A percentile compares a stretch with the other conserved stretches of the same genome.
These are phyloP conservation scores for Zygnema circumcarinatum DNA, from an alignment of 139 green algal genomes.

Conservation along the genomic window DNA sequence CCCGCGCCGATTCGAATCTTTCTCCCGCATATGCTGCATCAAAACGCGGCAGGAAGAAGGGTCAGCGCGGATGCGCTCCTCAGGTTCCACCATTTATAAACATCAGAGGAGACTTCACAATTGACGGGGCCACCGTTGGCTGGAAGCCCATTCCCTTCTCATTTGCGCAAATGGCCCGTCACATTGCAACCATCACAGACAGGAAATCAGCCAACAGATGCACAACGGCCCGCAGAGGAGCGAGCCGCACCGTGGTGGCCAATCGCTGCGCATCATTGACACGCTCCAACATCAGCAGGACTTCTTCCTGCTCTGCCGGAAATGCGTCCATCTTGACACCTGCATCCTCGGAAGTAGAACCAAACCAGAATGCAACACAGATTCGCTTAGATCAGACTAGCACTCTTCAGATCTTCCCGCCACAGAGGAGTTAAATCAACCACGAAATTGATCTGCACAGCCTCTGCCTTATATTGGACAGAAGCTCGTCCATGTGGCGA, in stretches of 20 bases:
- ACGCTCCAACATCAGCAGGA: slow-evolving; percentile 51
- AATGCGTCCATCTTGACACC: slow-evolving; percentile 60
- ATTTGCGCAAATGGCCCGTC: too few relatives aligned
- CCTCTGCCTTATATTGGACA: too few relatives aligned
- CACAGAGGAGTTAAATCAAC: not conserved
- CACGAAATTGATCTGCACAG: not conserved
- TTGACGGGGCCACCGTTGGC: too few relatives aligned
- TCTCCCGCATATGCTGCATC: slow-evolving; percentile 43
- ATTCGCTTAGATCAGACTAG: not conserved
- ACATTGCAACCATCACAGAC: not conserved
- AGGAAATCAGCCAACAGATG: not conserved
- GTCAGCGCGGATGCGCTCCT: too few relatives aligned
- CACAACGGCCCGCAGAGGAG: too few relatives aligned
- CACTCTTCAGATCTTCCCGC: not conserved
- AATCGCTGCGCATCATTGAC: slow-evolving; percentile 54
- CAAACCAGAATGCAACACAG: not conserved
- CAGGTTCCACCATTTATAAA: too few relatives aligned
- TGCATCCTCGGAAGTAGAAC: slow-evolving; percentile 1
- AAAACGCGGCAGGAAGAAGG: not conserved
- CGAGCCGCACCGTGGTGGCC: slow-evolving; percentile 44
- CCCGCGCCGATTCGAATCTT: slow-evolving; percentile 31
- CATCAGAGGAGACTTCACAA: too few relatives aligned
- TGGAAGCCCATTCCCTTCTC: too few relatives aligned
- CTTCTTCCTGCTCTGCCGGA: slow-evolving; percentile 55
- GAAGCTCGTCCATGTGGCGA: too few relatives aligned